A percentile compares a stretch with the other conserved stretches of the same genome.
phyloP scores from a whole-genome alignment of 257 asterid species.

The Nyctanthes arbortristis region DNA sequence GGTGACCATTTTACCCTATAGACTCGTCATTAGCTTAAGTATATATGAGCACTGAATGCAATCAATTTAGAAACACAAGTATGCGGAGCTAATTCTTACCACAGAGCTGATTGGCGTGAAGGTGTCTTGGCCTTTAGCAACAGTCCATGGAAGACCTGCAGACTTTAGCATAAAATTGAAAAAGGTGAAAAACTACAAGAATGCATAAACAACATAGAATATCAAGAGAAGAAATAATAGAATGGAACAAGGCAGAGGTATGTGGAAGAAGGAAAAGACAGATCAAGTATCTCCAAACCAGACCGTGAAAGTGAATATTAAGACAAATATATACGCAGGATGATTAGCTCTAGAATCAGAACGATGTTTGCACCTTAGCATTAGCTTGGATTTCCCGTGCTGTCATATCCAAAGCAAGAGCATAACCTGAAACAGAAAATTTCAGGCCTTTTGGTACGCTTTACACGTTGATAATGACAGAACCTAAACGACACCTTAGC shows the following conservation, averaged over 20 bases:
- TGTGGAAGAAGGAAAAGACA: background rate
- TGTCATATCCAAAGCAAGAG: slow-evolving; percentile 98
- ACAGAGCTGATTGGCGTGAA: slow-evolving; percentile 95
- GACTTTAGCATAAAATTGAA: slow-evolving; percentile 54
- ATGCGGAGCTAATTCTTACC: slow-evolving; percentile 50
- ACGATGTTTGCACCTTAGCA: slow-evolving; percentile 69
- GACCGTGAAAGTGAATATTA: background rate
- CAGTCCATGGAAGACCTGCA: slow-evolving; percentile 99
- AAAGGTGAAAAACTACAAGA: slow-evolving; percentile 12
- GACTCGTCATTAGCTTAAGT: slow-evolving; percentile 1
- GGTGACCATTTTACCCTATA: background rate
- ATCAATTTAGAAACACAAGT: slow-evolving; percentile 8
- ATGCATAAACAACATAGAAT: background rate
- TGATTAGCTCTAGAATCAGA: slow-evolving; percentile 13
- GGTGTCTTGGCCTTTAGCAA: slow-evolving; percentile 97
- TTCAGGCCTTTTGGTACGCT: background rate
- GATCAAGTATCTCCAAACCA: slow-evolving; percentile 2
- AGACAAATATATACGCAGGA: background rate
- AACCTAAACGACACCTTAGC: too few relatives aligned
- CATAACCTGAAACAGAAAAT: slow-evolving; percentile 68
- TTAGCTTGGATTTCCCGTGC: slow-evolving; percentile 90
- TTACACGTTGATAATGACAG: background rate
- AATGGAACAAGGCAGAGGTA: background rate
- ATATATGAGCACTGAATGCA: slow-evolving; percentile 11
- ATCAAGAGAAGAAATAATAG: background rate